Evolutionary conservation across 306 rosid species (phyloP), one percentile per base, ranked within the genome.

Genomic region (Castanea mollissima): DNA sequence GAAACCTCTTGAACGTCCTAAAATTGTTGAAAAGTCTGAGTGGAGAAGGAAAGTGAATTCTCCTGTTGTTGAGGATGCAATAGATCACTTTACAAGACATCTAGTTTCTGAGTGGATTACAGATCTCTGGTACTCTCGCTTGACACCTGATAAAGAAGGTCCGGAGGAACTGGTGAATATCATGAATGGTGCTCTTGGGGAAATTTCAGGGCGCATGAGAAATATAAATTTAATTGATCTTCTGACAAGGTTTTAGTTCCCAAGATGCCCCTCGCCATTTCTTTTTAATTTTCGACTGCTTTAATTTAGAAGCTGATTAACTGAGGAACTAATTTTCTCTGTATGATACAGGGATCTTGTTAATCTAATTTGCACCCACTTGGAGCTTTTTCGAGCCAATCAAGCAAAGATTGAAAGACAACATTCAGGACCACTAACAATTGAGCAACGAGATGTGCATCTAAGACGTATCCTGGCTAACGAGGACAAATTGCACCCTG

Each of bases 31-130:
- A 35, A 88, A 83, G 82, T 87, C 91, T 71, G 93, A 89, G 21
- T 96, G 99, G 99, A 92, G 90, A 87, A 81, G 29, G 82, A 96
- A 93, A 85, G 99, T 96, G 74, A 96, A 93, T 75, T 96, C 99
- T 72, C 96, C 93, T 57, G 89, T 86, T 74, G 99, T 90, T 44
- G 99, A 96, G 89, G 90, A 90, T 79, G 97, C 99, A 74, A 93
- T 96, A 79, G 97, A 89, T 73, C 87, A 89, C 63, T 91, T 96
- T 62, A 91, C 91, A 5, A 85, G 91, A 81, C 99, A 91, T 85
- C 77, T 96, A 73, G 86, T 93, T 84, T 90, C 97, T 54, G 99
- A 96, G 89, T 96, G 94, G 97, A 92, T 96, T 76, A 89, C 93
- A 32, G 91, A 93, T 83, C 94, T 91, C 68, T 96, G 99, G 99